Evolutionary conservation across 768 basidiomycete genomes (phyloP), one percentile per base, ranked within the genome.

Genomic region (Jaapia argillacea): DNA sequence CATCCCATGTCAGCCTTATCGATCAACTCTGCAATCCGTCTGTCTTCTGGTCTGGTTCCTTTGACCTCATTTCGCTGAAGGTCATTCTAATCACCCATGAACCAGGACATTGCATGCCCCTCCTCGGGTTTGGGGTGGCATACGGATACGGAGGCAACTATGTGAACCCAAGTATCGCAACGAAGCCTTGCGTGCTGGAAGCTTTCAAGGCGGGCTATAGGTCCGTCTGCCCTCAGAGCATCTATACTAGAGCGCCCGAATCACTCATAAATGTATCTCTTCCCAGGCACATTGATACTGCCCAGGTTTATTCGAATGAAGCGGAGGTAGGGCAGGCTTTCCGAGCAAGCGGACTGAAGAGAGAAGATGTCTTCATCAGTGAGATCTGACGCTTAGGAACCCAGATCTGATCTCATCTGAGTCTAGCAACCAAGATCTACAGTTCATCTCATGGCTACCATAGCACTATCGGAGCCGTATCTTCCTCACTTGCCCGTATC

Each of bases 1-100:
- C 60, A 58, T 5, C 40, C 43, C 26, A 67, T 64, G 4, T 54
- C 47, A 5, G 65, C 62, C 4, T 43, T 23, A 28, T 66, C 60
- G 13, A 61, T 48, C 14, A 56, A 45, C 16, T 58, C 60, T 12
- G 54, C 28, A 33, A 33, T 33, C 10, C 28, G 28, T 16, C 28
- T 33, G 28, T 10, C 28, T 33, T 33, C 28, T 10, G 28, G 28
- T 33, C 10, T 10, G 28, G 10, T 16, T 16, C 10, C 10, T 10
- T 33, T 33, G 28, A 33, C 16, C 10, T 10, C 28, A 33, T 33
- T 33, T 10, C 10, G 28, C 28, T 10, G 28, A 10, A 33, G 28
- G 28, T 10, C 10, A 33, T 16, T 10, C 10, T 10, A 16, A 10
- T 10, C 28, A 10, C 16, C 10, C 16, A 10, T 33, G 28, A 16